These are phyloP conservation scores for Zasmidium angulare DNA, from an alignment of 2,329 filamentous ascomycete species.

Conservation along the genomic window DNA sequence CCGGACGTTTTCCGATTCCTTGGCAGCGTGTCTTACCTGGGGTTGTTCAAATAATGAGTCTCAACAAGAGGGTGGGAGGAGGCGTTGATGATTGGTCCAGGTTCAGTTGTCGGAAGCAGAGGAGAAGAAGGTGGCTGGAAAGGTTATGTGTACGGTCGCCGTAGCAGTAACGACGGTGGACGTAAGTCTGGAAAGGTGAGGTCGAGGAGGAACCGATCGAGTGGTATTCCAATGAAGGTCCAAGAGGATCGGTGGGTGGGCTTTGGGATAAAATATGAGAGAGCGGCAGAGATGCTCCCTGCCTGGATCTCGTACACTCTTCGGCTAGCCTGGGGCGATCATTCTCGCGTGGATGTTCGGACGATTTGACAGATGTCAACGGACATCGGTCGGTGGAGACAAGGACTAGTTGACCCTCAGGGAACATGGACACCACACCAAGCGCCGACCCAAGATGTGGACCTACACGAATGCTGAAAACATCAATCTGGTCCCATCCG, in stretches of 20 bases:
- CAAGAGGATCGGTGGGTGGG: not conserved
- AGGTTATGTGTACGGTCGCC: not conserved
- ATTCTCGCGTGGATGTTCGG: conserved; percentile 6
- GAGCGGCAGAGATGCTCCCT: not conserved
- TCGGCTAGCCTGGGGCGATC: not conserved
- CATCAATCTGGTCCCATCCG: not conserved
- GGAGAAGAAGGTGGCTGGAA: not conserved
- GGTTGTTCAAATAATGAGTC: not conserved
- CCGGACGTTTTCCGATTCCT: not conserved
- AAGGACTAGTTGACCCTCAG: not conserved
- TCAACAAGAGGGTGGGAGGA: not conserved
- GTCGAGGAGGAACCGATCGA: not conserved
- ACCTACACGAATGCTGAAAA: not conserved
- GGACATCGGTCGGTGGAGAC: not conserved
- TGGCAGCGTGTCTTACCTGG: not conserved
- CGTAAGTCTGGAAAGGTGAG: not conserved
- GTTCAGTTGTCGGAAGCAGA: not conserved
- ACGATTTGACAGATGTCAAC: conserved; percentile 13
- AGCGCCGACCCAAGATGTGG: conserved; percentile 8
- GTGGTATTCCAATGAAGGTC: not conserved
- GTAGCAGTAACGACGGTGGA: conserved; percentile 5
- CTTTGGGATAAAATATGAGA: not conserved
- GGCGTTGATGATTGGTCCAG: not conserved
- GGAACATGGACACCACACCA: not conserved
- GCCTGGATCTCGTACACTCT: conserved; percentile 1